Evolutionary conservation across 2,329 filamentous ascomycete genomes (phyloP), one percentile per base, ranked within the genome.

Genomic region (Penicillium hesseltinei): DNA sequence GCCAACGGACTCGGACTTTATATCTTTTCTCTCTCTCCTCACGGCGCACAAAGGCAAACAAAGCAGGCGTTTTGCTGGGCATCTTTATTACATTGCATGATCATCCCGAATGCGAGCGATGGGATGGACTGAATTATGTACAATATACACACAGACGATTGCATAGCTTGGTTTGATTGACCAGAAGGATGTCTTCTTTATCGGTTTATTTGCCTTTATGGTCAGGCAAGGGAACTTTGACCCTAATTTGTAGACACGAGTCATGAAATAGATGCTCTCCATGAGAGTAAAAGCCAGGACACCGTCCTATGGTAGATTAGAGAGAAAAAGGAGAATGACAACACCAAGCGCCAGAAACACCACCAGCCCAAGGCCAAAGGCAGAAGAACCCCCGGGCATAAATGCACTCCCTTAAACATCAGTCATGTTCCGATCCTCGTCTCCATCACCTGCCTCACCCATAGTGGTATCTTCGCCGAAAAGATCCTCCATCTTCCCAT

Each of bases 401-500:
- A 29, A 33, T 46, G 21, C 39, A 48, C 15, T 17, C 19, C 11
- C 55, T 66, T 66, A 77, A 59, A 69, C 73, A 69, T 77, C 77
- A 44, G 71, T 74, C 76, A 78, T 79, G 13, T 71, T 71, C 54
- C 74, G 74, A 57, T 78, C 76, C 53, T 66, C 71, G 57, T 75
- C 75, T 2, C 66, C 70, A 40, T 71, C 73, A 17, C 69, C 72
- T 5, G 69, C 69, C 47, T 72, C 73, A 5, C 68, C 73, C 71
- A 76, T 75, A 3, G 66, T 66, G 6, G 72, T 68, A 62, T 76
- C 73, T 40, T 77, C 75, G 2, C 77, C 78, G 59, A 80, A 79
- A 9, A 80, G 70, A 68, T 79, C 77, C 63, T 80, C 77, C 77
- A 80, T 78, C 62, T 71, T 75, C 8, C 76, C 77, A 66, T 80